Evolutionary conservation across 352 stramenopile species (phyloP).

Genomic region (Phytophthora palmivora): DNA sequence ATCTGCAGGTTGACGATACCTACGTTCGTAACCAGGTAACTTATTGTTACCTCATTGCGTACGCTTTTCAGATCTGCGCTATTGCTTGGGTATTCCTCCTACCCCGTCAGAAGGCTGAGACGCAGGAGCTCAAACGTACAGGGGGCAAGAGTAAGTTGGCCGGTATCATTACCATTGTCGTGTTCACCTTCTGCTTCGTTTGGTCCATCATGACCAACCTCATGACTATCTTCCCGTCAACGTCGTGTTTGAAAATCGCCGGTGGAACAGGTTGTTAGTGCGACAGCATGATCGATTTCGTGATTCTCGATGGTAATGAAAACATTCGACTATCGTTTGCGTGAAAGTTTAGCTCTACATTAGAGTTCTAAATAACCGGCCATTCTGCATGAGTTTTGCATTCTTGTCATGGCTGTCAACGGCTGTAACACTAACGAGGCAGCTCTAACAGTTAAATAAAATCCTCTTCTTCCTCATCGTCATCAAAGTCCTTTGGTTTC

Average conservation of each 20-base stretch:
- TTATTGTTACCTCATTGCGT: slow-evolving; percentile 50
- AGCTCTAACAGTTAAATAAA: slow-evolving; percentile 65
- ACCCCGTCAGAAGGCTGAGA: slow-evolving; percentile 49
- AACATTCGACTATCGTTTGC: not conserved
- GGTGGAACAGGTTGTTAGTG: slow-evolving; percentile 46
- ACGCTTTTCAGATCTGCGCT: slow-evolving; percentile 49
- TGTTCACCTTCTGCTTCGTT: slow-evolving; percentile 51
- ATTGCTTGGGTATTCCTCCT: slow-evolving; percentile 46
- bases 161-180: slow-evolving; percentile 44
- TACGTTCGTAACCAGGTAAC: slow-evolving; percentile 43
- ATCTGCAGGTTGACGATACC: slow-evolving; percentile 37
- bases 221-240: slow-evolving; percentile 51
- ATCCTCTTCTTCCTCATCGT: slow-evolving; percentile 62
- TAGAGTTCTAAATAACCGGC: slow-evolving; percentile 31
- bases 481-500: slow-evolving; percentile 42
- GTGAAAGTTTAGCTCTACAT: slow-evolving; percentile 26
- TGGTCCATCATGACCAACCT: slow-evolving; percentile 62
- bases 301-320: not conserved
- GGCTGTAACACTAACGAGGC: too few species aligned
- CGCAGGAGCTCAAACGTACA: slow-evolving; percentile 46
- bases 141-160: slow-evolving; percentile 44
- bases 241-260: slow-evolving; percentile 49
- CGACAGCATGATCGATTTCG: not conserved
- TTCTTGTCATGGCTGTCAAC: not conserved
- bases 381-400: not conserved